A percentile compares a stretch with the other conserved stretches of the same genome.
Evolutionary conservation across 164 flowering plant genomes (phyloP).

Genomic region (Piper longum): DNA sequence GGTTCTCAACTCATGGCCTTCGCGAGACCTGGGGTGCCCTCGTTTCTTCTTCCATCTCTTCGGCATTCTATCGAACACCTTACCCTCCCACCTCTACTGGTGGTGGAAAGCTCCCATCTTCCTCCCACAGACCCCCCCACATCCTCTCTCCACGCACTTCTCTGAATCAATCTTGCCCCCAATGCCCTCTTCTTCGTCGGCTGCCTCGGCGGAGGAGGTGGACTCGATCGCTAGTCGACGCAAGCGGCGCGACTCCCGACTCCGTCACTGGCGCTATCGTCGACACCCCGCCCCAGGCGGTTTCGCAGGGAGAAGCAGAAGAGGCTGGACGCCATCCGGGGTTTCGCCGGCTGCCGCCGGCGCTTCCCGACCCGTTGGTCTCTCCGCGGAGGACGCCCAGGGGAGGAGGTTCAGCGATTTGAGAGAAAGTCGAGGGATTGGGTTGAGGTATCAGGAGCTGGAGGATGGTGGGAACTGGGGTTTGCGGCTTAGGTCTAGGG

Average conservation of each 20-base stretch:
- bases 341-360: constrained; percentile 45
- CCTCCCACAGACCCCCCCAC: too few relatives aligned
- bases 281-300: constrained; percentile 2
- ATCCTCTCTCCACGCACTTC: too few relatives aligned
- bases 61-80: too few relatives aligned
- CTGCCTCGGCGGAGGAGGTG: constrained; percentile 2
- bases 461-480: constrained; percentile 32
- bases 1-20: too few relatives aligned
- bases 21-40: too few relatives aligned
- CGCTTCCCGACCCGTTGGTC: constrained; percentile 52
- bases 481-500: constrained; percentile 62
- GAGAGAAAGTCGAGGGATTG: too few relatives aligned
- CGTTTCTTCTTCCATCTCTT: too few relatives aligned
- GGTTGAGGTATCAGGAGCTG: constrained; percentile 10
- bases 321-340: constrained; percentile 67
- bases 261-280: neutral
- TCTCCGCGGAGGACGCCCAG: constrained; percentile 34
- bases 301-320: constrained; percentile 55
- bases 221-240: constrained; percentile 18
- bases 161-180: too few relatives aligned
- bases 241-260: constrained; percentile 3
- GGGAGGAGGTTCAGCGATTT: constrained; percentile 5
- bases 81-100: too few relatives aligned
- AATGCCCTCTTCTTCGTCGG: neutral
- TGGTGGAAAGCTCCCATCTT: too few relatives aligned